Evolutionary conservation across 345 rosid genomes (phyloP).

Genomic region (Citrus inodora): DNA sequence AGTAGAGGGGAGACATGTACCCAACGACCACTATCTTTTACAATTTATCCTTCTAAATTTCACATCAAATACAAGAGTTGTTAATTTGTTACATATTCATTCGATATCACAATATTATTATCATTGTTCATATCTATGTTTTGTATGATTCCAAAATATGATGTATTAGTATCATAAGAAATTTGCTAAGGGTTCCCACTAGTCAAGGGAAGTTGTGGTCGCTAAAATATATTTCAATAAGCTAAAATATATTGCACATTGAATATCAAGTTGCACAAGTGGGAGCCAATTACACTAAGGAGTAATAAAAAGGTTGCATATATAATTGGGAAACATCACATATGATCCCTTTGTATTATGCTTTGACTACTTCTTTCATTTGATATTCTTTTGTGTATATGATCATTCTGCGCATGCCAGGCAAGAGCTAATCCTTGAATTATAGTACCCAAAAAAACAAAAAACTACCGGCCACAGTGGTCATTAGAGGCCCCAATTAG

Average conservation of each 20-base stretch:
- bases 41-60: too few species aligned
- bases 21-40: too few species aligned
- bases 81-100: too few species aligned
- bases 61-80: too few species aligned
- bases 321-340: neutral
- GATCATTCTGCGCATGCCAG: neutral
- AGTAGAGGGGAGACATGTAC: too few species aligned
- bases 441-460: neutral
- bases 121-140: too few species aligned
- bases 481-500: neutral
- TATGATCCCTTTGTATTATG: neutral
- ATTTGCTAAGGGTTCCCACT: neutral
- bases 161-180: too few species aligned
- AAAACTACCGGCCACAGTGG: neutral
- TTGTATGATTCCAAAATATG: too few species aligned
- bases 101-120: too few species aligned
- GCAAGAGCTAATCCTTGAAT: neutral
- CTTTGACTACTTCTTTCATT: neutral
- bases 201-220: neutral
- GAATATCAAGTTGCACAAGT: slow-evolving; percentile 13
- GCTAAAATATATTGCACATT: neutral
- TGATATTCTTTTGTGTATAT: neutral
- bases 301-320: neutral
- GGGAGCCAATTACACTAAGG: neutral
- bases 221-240: too few species aligned